Base-by-base conservation (phyloP, 345 rosid species). In the Eutrema yunnanense region DNA sequence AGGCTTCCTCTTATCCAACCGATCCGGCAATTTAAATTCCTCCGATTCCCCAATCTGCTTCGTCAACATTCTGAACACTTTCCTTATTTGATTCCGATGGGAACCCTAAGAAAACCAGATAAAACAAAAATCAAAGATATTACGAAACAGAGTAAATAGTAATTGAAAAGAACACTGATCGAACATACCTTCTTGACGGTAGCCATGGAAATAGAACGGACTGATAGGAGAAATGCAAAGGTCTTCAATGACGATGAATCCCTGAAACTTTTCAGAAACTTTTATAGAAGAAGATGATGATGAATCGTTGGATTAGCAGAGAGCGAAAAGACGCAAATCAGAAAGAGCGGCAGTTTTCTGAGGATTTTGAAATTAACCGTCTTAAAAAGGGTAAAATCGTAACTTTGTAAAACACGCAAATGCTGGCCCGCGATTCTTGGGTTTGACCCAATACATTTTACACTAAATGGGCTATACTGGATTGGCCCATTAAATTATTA, bases 11-110 rank as follows among this genome's bases (percentile, higher is more conserved):
- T 92, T 90, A 59, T 74, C 76, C 76, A 81, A 78, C 81, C 82
- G 82, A 62, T 86, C 88, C 2, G 92, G 91, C 54, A 84, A 85
- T 55, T 89, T 85, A 68, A 87, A 85, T 29, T 85, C 92, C 69
- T 82, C 85, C 0, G 85, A 81, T n/a, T 66, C 71, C 49, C 86
- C 87, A 69, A 87, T 76, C 68, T 81, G 76, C 59, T 84, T 76
- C 78, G 81, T 37, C 64, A 88, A 73, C 71, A 63, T 82, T 62
- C 68, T 74, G 67, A 90, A 84, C 5, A 86, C 87, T 40, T 65
- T 62, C 51, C 40, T 71, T 12, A 81, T 78, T 68, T 53, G 79
- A 43, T 49, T 72, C 40, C 54, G 47, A 52, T 81, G 87, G 43
- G 52, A 64, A 61, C 58, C 73, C 97, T 92, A 76, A 71, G 14